These are phyloP conservation scores for Lactarius quietus DNA, from an alignment of 768 basidiomycete genomes.

Conservation along the genomic window DNA sequence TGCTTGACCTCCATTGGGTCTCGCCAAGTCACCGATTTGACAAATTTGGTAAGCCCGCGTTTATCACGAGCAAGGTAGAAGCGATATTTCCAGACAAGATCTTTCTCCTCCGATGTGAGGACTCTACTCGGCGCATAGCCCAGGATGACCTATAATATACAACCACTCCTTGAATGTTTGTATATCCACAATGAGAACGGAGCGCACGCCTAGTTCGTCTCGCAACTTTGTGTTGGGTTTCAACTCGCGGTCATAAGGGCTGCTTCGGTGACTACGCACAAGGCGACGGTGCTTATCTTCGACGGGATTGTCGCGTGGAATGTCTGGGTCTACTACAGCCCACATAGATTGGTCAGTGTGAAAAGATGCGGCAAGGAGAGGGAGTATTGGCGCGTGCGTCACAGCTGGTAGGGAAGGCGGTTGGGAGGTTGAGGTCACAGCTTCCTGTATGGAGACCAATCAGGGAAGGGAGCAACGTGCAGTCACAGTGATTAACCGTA, in stretches of 20 bases:
- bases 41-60: constrained; percentile 93
- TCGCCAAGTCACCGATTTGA: constrained; percentile 97
- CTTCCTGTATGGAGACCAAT: constrained; percentile 10
- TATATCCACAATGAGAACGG: background rate
- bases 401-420: constrained; percentile 41
- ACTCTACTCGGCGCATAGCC: constrained; percentile 86
- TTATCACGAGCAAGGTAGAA: constrained; percentile 93
- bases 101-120: constrained; percentile 89
- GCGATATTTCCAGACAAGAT: constrained; percentile 98
- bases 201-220: constrained; percentile 82
- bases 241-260: constrained; percentile 90
- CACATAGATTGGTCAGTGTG: constrained; percentile 71
- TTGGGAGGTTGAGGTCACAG: constrained; percentile 30
- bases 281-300: constrained; percentile 95
- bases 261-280: constrained; percentile 91
- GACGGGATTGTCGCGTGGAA: constrained; percentile 89
- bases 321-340: constrained; percentile 88
- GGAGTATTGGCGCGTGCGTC: constrained; percentile 41
- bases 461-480: background rate
- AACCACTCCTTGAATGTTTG: background rate
- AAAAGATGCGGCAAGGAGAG: constrained; percentile 48
- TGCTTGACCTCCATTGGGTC: constrained; percentile 96
- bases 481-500: constrained; percentile 35
- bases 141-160: constrained; percentile 65
- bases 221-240: constrained; percentile 96